Conservation (phyloP, 2,329 filamentous ascomycete species). For the Cordyceps farinosa region DNA sequence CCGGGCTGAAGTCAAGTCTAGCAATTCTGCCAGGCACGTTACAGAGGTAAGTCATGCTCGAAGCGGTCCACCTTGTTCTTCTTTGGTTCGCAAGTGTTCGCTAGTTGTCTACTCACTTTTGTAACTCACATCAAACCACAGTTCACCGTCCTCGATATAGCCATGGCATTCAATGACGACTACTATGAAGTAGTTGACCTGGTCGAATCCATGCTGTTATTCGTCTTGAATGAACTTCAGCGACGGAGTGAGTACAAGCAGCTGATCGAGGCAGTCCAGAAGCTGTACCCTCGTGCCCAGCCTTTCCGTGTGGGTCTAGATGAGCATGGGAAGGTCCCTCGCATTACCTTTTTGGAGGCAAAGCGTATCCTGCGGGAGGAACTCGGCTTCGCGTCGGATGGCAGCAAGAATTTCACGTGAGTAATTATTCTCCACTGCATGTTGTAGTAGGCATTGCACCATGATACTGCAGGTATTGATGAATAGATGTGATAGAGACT, state of each 20-base stretch:
- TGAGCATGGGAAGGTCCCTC: neutral
- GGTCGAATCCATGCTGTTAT: conserved; percentile 4
- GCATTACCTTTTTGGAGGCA: neutral
- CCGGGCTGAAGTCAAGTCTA: conserved; percentile 1
- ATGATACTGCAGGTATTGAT: neutral
- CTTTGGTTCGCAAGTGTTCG: neutral
- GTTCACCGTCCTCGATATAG: conserved; percentile 3
- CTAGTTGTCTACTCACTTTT: neutral
- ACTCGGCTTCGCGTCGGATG: neutral
- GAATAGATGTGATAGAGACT: neutral
- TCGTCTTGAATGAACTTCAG: neutral
- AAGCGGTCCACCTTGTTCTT: neutral
- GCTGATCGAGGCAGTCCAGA: neutral
- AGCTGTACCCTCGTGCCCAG: neutral
- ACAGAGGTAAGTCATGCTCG: neutral
- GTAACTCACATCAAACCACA: neutral
- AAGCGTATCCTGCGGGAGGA: conserved; percentile 3
- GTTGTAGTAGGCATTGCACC: neutral
- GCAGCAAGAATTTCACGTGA: neutral
- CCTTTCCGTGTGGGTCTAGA: neutral
- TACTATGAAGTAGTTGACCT: conserved; percentile 4
- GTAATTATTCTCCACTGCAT: neutral
- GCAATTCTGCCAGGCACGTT: neutral
- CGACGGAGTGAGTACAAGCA: neutral
- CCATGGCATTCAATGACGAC: conserved; percentile 1